phyloP scores from a whole-genome alignment of 371 early-diverging fungal genomes.

The Globomyces sp. region DNA sequence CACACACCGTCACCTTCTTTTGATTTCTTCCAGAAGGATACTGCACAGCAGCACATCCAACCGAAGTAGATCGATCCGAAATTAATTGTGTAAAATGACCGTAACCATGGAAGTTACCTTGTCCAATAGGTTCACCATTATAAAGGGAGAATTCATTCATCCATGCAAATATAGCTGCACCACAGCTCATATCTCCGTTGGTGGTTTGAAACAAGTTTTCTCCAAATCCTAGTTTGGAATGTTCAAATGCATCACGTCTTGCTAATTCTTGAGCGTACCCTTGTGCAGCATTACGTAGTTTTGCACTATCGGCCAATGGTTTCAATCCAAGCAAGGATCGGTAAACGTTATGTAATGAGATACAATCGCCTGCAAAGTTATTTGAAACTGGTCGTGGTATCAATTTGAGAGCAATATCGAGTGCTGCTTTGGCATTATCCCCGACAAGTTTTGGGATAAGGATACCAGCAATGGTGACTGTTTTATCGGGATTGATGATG shows the following conservation, averaged over 20 bases:
- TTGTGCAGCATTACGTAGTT: neutral
- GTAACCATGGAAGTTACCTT: conserved; percentile 13
- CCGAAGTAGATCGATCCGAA: conserved; percentile 7
- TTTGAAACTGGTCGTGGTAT: neutral
- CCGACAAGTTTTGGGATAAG: neutral
- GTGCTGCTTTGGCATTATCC: neutral
- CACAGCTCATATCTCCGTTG: neutral
- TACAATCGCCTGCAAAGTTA: conserved; percentile 6
- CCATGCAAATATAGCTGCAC: conserved; percentile 7
- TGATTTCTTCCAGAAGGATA: neutral
- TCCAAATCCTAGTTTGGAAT: neutral
- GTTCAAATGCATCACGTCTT: neutral
- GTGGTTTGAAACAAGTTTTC: conserved; percentile 12
- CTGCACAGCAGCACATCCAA: conserved; percentile 14
- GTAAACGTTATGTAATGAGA: neutral
- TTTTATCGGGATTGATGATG: too few species aligned
- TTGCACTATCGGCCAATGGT: neutral
- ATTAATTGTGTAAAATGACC: conserved; percentile 19
- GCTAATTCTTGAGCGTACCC: conserved; percentile 6
- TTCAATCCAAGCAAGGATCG: neutral
- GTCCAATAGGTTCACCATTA: conserved; percentile 12
- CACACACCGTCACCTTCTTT: conserved; percentile 9
- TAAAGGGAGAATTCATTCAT: conserved; percentile 10
- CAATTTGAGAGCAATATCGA: neutral
- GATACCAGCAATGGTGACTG: conserved; percentile 6